These are phyloP conservation scores for Agaricus sinodeliciosus DNA, from an alignment of 768 basidiomycete species.

Conservation along the genomic window DNA sequence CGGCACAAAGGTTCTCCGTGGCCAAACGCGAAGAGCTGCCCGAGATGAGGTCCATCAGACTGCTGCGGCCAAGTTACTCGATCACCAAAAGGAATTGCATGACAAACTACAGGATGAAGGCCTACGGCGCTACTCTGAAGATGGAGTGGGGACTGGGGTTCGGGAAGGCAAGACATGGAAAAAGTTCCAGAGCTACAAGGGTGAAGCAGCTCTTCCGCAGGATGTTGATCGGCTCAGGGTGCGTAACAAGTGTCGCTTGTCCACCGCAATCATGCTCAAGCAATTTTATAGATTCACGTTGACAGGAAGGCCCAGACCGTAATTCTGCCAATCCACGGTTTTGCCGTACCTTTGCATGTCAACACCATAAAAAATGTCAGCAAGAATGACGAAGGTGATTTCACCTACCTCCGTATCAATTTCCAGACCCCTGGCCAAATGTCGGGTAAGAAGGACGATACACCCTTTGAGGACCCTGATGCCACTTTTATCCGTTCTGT, in stretches of 20 bases:
- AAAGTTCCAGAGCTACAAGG: conserved; percentile 94
- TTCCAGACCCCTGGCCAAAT: conserved; percentile 98
- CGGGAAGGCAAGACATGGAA: conserved; percentile 94
- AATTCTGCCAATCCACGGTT: conserved; percentile 89
- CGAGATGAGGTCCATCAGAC: conserved; percentile 81
- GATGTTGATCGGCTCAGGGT: conserved; percentile 79
- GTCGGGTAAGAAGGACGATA: conserved; percentile 97
- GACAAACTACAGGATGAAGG: conserved; percentile 71
- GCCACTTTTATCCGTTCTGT: conserved; percentile 94
- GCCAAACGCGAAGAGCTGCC: conserved; percentile 83
- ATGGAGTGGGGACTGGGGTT: conserved; percentile 63
- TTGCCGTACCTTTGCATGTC: conserved; percentile 96
- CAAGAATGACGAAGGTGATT: conserved; percentile 96
- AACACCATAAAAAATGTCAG: conserved; percentile 97
- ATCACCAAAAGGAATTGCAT: conserved; percentile 86
- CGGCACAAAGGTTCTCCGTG: conserved; percentile 81
- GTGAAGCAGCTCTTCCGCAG: conserved; percentile 84
- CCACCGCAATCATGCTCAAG: not conserved
- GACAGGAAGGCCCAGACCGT: conserved; percentile 89
- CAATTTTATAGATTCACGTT: conserved; percentile 65
- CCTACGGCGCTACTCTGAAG: conserved; percentile 76
- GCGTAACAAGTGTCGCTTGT: conserved; percentile 20
- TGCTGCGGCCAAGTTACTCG: conserved; percentile 69
- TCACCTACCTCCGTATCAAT: conserved; percentile 92
- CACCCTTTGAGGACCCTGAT: conserved; percentile 97